Percentiles rank a stretch among this genome's conserved stretches.
Evolutionary conservation across 176 grass and related monocot species (phyloP).

Genomic region (Stipa capillata): DNA sequence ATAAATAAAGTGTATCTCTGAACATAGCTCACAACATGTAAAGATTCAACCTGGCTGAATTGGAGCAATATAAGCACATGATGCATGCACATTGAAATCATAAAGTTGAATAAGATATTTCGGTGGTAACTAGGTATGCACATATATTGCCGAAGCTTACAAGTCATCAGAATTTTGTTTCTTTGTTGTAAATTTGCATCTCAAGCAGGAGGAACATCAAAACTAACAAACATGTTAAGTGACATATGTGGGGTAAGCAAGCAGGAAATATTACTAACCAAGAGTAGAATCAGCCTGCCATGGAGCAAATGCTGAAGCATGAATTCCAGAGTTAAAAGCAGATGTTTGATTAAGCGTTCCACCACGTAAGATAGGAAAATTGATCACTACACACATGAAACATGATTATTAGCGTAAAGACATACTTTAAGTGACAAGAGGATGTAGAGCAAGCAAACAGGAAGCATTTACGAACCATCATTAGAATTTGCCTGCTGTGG

Average conservation of each 20-base stretch:
- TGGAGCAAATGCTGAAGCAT: not conserved
- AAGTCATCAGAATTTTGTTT: not conserved
- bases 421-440: not conserved
- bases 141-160: not conserved
- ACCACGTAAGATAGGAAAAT: not conserved
- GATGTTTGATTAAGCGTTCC: not conserved
- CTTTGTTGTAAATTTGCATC: not conserved
- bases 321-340: not conserved
- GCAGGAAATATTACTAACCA: not conserved
- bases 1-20: not conserved
- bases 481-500: not conserved
- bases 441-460: not conserved
- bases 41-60: not conserved
- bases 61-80: not conserved
- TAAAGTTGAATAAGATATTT: not conserved
- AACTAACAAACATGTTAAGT: not conserved
- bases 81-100: not conserved
- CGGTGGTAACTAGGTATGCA: not conserved
- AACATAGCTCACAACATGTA: not conserved
- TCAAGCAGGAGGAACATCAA: not conserved
- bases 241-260: not conserved
- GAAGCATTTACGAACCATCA: constrained; percentile 9
- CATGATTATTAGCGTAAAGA: constrained; percentile 1
- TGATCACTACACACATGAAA: not conserved
- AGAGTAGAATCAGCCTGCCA: not conserved